Evolutionary conservation across 257 asterid species (phyloP), one percentile per base, ranked within the genome.

Genomic region (Salvia miltiorrhiza): DNA sequence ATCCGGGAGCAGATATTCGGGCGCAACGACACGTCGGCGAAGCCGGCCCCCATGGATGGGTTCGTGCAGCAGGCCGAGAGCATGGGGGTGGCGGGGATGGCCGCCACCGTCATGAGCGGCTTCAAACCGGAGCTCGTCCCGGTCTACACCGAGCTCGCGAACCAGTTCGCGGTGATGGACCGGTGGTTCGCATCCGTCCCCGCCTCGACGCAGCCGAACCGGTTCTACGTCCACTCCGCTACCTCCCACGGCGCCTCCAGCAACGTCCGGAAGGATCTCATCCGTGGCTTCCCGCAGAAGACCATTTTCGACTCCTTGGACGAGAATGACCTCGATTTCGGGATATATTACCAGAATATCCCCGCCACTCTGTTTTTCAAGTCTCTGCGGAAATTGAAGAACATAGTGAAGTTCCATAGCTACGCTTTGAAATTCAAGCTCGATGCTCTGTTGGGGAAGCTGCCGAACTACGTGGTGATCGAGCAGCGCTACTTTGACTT

Each of bases 241-340:
- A 93, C 98, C 32, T 93, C 98, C n/a, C 97, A 93, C 77, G 98
- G 97, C 26, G 96, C 97, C 52, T 93, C 98, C 6, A 93, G 98
- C 72, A 93, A 93, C 70, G 98, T 93, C 1, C 72, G 95, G 55
- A 93, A 84, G 66, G 98, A 90, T 69, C 83, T 93, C 23, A 83
- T 93, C 79, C 58, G 84, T 24, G 98, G 98, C 7, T 93, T 90
- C 82, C 98, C 98, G 0, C 98, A 93, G 73, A 93, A 90, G 67
- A 93, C 98, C 0, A 93, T 93, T n/a, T 93, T 93, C 57, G 98
- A 93, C 74, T 93, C 97, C 0, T 72, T 93, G 75, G 95, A 90
- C 52, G 98, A 93, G 49, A 93, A 87, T 70, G 88, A 39, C 78
- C 85, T 93, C 40, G 78, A 80, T 7, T 93, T 86, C 32, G 98